Base-by-base conservation (phyloP, 2,329 filamentous ascomycete genomes). In the Claviceps sp. region DNA sequence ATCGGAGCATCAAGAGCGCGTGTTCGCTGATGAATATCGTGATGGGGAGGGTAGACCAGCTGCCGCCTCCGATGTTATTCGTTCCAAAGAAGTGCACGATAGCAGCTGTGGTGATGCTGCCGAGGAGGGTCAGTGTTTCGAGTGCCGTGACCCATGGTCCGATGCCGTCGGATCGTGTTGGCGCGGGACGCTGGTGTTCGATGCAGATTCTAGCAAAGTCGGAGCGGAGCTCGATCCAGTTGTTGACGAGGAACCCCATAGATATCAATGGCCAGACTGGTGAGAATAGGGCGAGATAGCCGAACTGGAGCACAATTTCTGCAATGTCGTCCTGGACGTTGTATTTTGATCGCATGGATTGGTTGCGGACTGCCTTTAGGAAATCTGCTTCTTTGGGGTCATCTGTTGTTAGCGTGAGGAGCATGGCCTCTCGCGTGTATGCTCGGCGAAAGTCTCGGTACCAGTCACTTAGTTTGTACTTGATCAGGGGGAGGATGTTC, bases 171-270 rank as follows among this genome's bases (percentile, higher is more conserved):
- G 82, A 76, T 5, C 85, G 80, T 56, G 77, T 76, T 0, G 85
- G 85, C 0, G 75, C 78, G 0, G 85, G 86, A 1, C 86, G 78
- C 56, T 83, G 82, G 70, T 84, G 85, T 61, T 89, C 84, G 24
- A 82, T 72, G 56, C 82, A 86, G 52, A 89, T 85, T 61, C 89
- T 89, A 67, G 86, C 77, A 46, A 87, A 85, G 60, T 89, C 85
- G 2, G 84, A 83, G 10, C 85, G 82, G 10, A 89, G 73, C 64
- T 89, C 85, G 52, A 89, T 70, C 83, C 84, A 87, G 68, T 89
- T 84, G 66, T 89, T 89, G 62, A 87, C 67, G 14, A 89, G 70
- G 64, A 89, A 89, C 0, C 82, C 84, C 22, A 87, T 70, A 0
- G 82, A 78, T 0, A 86, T 85, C 1, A 89, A 70, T 0, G 86